Conservation (phyloP, 805 yeast species). For the Jamesozyma rosinii region DNA sequence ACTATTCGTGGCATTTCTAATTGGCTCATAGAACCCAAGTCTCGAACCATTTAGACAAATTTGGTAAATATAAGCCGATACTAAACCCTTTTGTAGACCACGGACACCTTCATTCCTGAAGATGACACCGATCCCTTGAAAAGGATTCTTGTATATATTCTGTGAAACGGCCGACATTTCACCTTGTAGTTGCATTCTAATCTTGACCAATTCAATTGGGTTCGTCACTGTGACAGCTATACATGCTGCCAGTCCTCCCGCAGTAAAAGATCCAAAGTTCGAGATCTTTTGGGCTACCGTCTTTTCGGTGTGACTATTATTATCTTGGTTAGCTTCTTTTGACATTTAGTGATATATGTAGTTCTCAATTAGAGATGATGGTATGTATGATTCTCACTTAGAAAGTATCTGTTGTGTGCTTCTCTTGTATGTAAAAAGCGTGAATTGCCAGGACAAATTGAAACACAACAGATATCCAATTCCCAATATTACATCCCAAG, state of each 20-base stretch:
- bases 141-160: conserved; percentile 66
- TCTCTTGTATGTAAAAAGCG: too few relatives aligned
- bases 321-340: background rate
- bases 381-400: too few relatives aligned
- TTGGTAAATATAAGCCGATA: conserved; percentile 86
- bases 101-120: conserved; percentile 72
- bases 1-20: conserved; percentile 50
- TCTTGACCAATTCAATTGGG: conserved; percentile 90
- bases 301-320: conserved; percentile 18
- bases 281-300: conserved; percentile 52
- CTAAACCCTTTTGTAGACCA: conserved; percentile 83
- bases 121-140: conserved; percentile 72
- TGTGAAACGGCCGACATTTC: conserved; percentile 53
- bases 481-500: too few relatives aligned
- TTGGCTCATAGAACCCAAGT: conserved; percentile 88
- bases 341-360: conserved; percentile 4
- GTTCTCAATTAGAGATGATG: too few relatives aligned
- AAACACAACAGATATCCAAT: too few relatives aligned
- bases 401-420: too few relatives aligned
- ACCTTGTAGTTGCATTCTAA: conserved; percentile 94
- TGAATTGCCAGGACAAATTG: too few relatives aligned
- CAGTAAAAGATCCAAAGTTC: conserved; percentile 70
- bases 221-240: conserved; percentile 96
- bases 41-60: conserved; percentile 89
- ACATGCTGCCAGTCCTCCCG: conserved; percentile 93